Base-by-base conservation (phyloP, 2,329 filamentous ascomycete genomes). In the Pseudogymnoascus sp. region DNA sequence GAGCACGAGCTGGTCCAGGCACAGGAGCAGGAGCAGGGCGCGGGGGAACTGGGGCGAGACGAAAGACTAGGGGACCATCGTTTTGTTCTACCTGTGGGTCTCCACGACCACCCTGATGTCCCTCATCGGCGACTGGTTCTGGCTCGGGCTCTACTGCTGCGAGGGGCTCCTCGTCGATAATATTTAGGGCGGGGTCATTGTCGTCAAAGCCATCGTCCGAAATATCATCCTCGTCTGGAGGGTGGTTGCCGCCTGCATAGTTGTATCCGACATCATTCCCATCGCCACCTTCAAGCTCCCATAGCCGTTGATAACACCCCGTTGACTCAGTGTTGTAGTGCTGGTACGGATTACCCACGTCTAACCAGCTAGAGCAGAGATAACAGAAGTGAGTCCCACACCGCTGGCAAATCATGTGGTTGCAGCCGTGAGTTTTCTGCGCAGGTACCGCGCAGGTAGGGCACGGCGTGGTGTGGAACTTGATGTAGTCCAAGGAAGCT, bases 301-400 rank as follows among this genome's bases (percentile, higher is more conserved):
- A 97, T 2, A 99, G 78, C 3, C 90, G 85, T 80, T 89, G 88
- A 69, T 88, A 95, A 71, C 94, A 99, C 9, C 78, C 78, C 1
- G 84, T 89, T 13, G 82, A 78, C 59, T 77, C 75, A 29, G 84
- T 80, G 71, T 96, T 96, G 77, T 92, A 99, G 73, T 99, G 94
- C 61, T 81, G 77, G 71, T 97, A 97, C 1, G 92, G 92, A 67
- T 96, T 94, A 15, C 77, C 79, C 0, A 89, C 84, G 61, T 87
- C 82, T 41, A 99, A 80, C 89, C 90, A 97, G n/a, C 86, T 82
- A 0, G 88, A 88, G 71, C 94, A 97, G 1, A 97, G 81, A 68
- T 97, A 97, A 77, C 94, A 99, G 72, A 97, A 97, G 73, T 97
- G 93, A 1, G 90, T 89, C 59, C 87, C 81, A 77, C 94, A 99